Evolutionary conservation across 2,329 filamentous ascomycete genomes (phyloP), one percentile per base, ranked within the genome.

Genomic region (Aspergillus fructus): DNA sequence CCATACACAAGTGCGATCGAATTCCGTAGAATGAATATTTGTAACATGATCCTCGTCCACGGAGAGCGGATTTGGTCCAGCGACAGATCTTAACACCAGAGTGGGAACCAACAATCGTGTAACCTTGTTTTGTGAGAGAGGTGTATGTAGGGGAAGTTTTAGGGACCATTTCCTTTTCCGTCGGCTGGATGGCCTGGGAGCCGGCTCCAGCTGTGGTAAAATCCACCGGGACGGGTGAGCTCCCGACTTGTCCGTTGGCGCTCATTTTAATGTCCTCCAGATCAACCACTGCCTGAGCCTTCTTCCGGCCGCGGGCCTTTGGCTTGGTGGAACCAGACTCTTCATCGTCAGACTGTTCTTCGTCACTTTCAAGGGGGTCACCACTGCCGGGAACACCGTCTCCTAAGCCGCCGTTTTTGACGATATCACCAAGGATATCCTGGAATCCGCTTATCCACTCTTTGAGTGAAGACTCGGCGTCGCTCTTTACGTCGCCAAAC

Each of bases 11-110:
- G 71, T 99, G 94, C 0, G 93, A 97, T 63, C 89, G 86, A 74
- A 99, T 99, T 49, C 93, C 93, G 74, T 99, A 99, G 74, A 99
- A 96, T 0, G 91, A 96, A 75, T 87, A 97, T 71, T 99, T 97
- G 82, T 99, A 99, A 79, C 93, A 99, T 23, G 91, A 96, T 4
- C 93, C 94, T 41, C 93, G 88, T 12, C 93, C 93, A 40, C 93
- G 90, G 1, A 97, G 86, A 9, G 93, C 93, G 1, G 93, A 97
- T 76, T 99, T 99, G 9, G 94, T 97, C 93, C 93, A 99, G 33
- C 94, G 90, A 72, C 93, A 99, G 67, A 97, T 96, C 76, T 97
- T 97, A 64, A 97, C 93, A 30, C 93, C 93, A 0, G 91, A 96
- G 76, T 97, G 94, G 0, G 91, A 93, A 53, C 94, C 94, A 39